Conservation (phyloP, 371 early-diverging fungal genomes). For the Mucor lusitanicus region DNA sequence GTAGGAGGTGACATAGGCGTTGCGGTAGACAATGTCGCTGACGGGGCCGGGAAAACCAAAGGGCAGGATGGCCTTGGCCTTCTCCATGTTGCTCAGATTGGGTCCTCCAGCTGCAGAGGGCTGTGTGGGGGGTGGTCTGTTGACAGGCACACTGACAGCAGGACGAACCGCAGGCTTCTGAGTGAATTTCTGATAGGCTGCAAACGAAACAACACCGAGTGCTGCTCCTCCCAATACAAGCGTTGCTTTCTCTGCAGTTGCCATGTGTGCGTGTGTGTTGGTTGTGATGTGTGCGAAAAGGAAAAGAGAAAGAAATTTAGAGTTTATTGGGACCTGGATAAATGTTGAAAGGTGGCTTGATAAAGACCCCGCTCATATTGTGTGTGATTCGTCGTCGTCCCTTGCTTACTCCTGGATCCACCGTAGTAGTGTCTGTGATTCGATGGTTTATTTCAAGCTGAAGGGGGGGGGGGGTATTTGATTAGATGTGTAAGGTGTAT, state of each 20-base stretch:
- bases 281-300: background rate
- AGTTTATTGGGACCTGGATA: background rate
- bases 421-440: too few relatives aligned
- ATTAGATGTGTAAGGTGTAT: background rate
- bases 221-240: slow-evolving; percentile 54
- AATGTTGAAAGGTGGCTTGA: background rate
- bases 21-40: slow-evolving; percentile 57
- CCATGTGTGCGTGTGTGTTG: slow-evolving; percentile 13
- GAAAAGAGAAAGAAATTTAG: background rate
- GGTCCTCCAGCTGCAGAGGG: background rate
- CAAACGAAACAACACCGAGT: slow-evolving; percentile 43
- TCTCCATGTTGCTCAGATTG: slow-evolving; percentile 29
- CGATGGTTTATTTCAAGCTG: too few relatives aligned
- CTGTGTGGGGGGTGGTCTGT: background rate
- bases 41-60: slow-evolving; percentile 62
- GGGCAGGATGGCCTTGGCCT: slow-evolving; percentile 48
- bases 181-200: slow-evolving; percentile 44
- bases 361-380: background rate
- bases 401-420: too few relatives aligned
- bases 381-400: too few relatives aligned
- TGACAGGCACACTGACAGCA: slow-evolving; percentile 1
- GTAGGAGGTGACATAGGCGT: slow-evolving; percentile 64
- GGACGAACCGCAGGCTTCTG: slow-evolving; percentile 27
- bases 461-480: background rate
- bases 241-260: slow-evolving; percentile 37